A percentile compares a stretch with the other conserved stretches of the same genome.
Conservation (phyloP, 108 stramenopile genomes). For the Mediolabrus comicus region DNA sequence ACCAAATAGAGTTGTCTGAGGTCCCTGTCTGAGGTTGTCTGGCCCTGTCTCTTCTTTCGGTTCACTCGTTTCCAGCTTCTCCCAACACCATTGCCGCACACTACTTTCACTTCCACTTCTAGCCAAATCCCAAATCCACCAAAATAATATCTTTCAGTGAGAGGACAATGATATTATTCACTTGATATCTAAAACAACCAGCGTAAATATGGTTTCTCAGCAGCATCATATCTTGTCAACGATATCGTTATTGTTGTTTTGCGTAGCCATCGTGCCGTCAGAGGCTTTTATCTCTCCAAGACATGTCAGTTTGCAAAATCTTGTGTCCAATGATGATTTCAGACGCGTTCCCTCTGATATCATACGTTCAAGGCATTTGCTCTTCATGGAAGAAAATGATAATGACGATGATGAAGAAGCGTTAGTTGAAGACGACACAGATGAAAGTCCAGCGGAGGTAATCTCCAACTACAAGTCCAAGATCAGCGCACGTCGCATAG, state of each 20-base stretch:
- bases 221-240: no score
- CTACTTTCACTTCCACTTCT: no score
- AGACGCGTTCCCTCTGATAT: neutral
- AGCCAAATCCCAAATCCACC: no score
- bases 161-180: no score
- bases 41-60: no score
- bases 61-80: no score
- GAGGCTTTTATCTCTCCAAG: neutral
- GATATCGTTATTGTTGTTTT: neutral
- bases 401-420: neutral
- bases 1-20: no score
- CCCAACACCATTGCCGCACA: no score
- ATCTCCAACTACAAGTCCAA: slow-evolving; percentile 11
- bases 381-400: neutral
- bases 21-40: no score
- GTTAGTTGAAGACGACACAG: neutral
- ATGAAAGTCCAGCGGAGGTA: slow-evolving; percentile 1
- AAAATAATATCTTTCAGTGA: no score
- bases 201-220: no score
- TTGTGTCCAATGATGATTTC: neutral
- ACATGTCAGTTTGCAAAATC: neutral
- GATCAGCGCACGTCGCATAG: slow-evolving; percentile 7
- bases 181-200: no score
- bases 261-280: neutral
- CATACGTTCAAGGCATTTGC: neutral